A percentile compares a stretch with the other conserved stretches of the same genome.
phyloP scores from a whole-genome alignment of 257 asterid species.

The Scutellaria baicalensis region DNA sequence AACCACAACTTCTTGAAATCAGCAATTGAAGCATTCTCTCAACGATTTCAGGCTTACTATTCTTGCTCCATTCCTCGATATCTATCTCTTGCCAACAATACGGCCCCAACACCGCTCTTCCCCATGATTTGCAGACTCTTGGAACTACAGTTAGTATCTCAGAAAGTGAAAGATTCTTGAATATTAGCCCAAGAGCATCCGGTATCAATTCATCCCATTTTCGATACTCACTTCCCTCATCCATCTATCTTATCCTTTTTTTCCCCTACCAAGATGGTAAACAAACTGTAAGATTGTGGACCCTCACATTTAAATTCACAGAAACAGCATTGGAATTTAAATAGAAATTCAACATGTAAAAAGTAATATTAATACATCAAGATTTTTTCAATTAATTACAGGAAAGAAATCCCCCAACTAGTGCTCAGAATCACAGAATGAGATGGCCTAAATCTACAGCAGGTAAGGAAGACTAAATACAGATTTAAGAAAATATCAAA shows the following conservation, averaged over 20 bases:
- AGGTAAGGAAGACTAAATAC: constrained; percentile 4
- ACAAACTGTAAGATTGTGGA: background rate
- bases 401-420: background rate
- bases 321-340: background rate
- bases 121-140: constrained; percentile 82
- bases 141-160: constrained; percentile 83
- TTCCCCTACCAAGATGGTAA: background rate
- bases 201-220: constrained; percentile 80
- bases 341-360: background rate
- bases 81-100: constrained; percentile 93
- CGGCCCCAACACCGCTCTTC: constrained; percentile 56
- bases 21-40: constrained; percentile 60
- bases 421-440: background rate
- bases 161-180: constrained; percentile 53
- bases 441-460: constrained; percentile 3
- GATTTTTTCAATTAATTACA: background rate
- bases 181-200: constrained; percentile 79
- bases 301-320: background rate
- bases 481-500: background rate
- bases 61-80: constrained; percentile 78
- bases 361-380: background rate
- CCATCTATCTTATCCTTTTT: constrained; percentile 33
- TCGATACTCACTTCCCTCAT: constrained; percentile 28
- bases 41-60: constrained; percentile 26
- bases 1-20: constrained; percentile 63